Evolutionary conservation across 805 yeast species (phyloP), one percentile per base, ranked within the genome.

Genomic region (Metschnikowia gruessii): DNA sequence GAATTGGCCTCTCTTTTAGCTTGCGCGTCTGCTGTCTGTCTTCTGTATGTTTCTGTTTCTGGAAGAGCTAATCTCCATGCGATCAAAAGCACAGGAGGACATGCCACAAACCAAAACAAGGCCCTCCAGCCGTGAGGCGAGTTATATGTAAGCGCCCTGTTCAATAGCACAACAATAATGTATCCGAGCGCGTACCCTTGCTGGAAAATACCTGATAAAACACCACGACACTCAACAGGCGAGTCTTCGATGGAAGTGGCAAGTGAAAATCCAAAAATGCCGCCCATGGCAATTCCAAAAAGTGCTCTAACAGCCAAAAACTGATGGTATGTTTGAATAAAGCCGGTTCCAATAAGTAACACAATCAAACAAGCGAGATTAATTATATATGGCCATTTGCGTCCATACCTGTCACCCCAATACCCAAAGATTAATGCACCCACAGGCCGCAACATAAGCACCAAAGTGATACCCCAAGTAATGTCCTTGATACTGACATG

Each of bases 101-200:
- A 84, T 13, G 87, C 81, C 49, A 82, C 77, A 55, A 83, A 81
- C 83, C 86, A 82, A 62, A 80, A 82, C 50, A 83, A 61, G 2
- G 84, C 74, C 64, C 86, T 75, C 89, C 90, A 83, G 0, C 70
- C 66, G 51, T 82, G 78, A 1, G 68, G 55, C 3, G 82, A 69
- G 49, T 74, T 76, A 52, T 49, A 50, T 12, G 55, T 53, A 37
- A 83, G 76, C 34, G 85, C 85, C 60, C 89, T 71, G 50, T 78
- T 77, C 67, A 82, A 83, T 19, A 82, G 69, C 43, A 82, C 86
- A 3, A 81, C 87, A 48, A 83, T 59, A 24, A 83, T 65, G 56
- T 82, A 83, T 17, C 89, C 90, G 38, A 83, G 74, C 1, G 86
- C 82, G 55, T 83, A 88, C 49, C 95, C 95, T 62, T 87, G 85